These are phyloP conservation scores for Tetrahymena malaccensis DNA, from an alignment of 73 alveolate species.

Conservation along the genomic window DNA sequence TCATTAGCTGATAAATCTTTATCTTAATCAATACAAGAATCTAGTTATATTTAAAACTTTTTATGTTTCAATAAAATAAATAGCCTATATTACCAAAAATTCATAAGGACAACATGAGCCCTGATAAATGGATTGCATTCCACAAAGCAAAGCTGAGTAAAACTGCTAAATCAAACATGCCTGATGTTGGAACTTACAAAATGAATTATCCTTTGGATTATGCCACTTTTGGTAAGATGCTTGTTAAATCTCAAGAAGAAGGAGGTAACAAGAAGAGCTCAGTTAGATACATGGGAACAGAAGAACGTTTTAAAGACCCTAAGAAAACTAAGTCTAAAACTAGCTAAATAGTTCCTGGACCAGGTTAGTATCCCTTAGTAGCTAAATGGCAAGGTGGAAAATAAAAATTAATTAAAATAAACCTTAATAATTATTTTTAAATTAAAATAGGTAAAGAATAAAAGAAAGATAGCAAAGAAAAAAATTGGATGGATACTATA, in stretches of 20 bases:
- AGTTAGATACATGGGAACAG: neutral
- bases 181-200: slow-evolving; percentile 38
- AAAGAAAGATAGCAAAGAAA: slow-evolving; percentile 12
- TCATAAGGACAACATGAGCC: slow-evolving; percentile 2
- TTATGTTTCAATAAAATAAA: neutral
- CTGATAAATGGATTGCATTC: slow-evolving; percentile 4
- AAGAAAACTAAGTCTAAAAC: slow-evolving; percentile 16
- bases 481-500: slow-evolving; percentile 36
- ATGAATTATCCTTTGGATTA: slow-evolving; percentile 23
- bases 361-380: slow-evolving; percentile 1
- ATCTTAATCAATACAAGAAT: neutral
- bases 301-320: slow-evolving; percentile 38
- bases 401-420: neutral
- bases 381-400: slow-evolving; percentile 40
- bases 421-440: too few relatives aligned
- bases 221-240: slow-evolving; percentile 24
- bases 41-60: too few relatives aligned
- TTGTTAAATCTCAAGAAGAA: slow-evolving; percentile 2
- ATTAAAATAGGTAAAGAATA: slow-evolving; percentile 15
- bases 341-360: neutral
- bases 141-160: slow-evolving; percentile 14
- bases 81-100: slow-evolving; percentile 12
- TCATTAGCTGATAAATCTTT: neutral
- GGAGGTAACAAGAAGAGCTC: slow-evolving; percentile 2
- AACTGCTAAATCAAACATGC: slow-evolving; percentile 14